A percentile compares a stretch with the other conserved stretches of the same genome.
phyloP scores from a whole-genome alignment of 306 rosid genomes.

The Cicer arietinum region DNA sequence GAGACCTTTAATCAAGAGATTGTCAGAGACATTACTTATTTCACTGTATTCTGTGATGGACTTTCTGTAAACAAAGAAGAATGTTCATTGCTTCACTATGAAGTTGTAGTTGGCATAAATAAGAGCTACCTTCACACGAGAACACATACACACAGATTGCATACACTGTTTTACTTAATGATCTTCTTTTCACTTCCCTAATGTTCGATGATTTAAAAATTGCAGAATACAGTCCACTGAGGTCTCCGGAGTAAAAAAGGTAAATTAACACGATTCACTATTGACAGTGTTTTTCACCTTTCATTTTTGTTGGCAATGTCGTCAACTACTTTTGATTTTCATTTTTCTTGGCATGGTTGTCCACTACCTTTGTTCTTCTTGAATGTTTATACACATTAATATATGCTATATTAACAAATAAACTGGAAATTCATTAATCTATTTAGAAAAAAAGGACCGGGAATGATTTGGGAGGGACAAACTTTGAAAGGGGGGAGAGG shows the following conservation, averaged over 20 bases:
- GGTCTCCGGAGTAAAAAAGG: slow-evolving; percentile 70
- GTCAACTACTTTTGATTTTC: slow-evolving; percentile 28
- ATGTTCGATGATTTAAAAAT: slow-evolving; percentile 52
- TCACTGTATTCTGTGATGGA: slow-evolving; percentile 20
- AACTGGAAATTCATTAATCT: slow-evolving; percentile 12
- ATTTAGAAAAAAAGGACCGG: slow-evolving; percentile 18
- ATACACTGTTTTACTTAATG: slow-evolving; percentile 32
- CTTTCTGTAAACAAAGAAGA: slow-evolving; percentile 30
- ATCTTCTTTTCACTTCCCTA: slow-evolving; percentile 34
- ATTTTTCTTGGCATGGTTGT: slow-evolving; percentile 18
- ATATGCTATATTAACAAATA: slow-evolving; percentile 31
- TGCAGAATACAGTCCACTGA: slow-evolving; percentile 74
- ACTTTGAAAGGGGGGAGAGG: slow-evolving; percentile 31
- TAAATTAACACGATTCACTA: slow-evolving; percentile 43
- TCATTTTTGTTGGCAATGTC: slow-evolving; percentile 25
- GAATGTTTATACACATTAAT: not conserved
- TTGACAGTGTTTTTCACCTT: slow-evolving; percentile 10
- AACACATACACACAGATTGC: not conserved
- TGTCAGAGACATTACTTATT: not conserved
- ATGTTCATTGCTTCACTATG: slow-evolving; percentile 16
- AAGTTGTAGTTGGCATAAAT: slow-evolving; percentile 13
- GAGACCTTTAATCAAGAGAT: slow-evolving; percentile 21
- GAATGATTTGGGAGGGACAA: slow-evolving; percentile 13
- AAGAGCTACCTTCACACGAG: not conserved
- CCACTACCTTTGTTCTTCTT: slow-evolving; percentile 30